phyloP scores from a whole-genome alignment of 257 asterid genomes.

The Craterostigma plantagineum region DNA sequence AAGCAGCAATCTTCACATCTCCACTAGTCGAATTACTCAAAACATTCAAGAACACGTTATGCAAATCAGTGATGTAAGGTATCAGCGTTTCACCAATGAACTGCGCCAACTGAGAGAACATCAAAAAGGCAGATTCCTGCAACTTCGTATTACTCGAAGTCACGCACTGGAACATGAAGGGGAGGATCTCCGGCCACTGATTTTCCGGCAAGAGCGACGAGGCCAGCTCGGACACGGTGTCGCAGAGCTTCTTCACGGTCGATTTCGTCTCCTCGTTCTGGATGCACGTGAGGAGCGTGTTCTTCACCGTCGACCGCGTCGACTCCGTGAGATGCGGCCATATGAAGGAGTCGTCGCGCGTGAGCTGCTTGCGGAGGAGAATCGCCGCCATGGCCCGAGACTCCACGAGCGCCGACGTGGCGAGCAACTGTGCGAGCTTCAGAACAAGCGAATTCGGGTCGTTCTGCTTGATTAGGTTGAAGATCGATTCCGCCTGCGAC shows the following conservation, averaged over 20 bases:
- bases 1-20: slow-evolving; percentile 82
- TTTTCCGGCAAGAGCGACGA: slow-evolving; percentile 70
- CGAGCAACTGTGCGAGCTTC: slow-evolving; percentile 52
- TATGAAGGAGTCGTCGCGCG: slow-evolving; percentile 57
- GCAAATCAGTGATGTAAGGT: slow-evolving; percentile 68
- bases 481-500: slow-evolving; percentile 77
- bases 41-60: slow-evolving; percentile 50
- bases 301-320: slow-evolving; percentile 46
- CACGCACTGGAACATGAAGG: slow-evolving; percentile 88
- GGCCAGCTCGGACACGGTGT: slow-evolving; percentile 78
- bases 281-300: slow-evolving; percentile 31
- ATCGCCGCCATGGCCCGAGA: slow-evolving; percentile 76
- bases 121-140: slow-evolving; percentile 72
- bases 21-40: slow-evolving; percentile 33
- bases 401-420: slow-evolving; percentile 33
- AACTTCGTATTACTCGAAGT: slow-evolving; percentile 42
- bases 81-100: slow-evolving; percentile 52
- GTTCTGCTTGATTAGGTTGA: slow-evolving; percentile 62
- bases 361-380: slow-evolving; percentile 74
- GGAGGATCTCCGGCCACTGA: slow-evolving; percentile 80
- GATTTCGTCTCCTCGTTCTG: slow-evolving; percentile 61
- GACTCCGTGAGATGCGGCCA: slow-evolving; percentile 54
- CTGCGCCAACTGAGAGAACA: slow-evolving; percentile 73
- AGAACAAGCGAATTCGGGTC: slow-evolving; percentile 68
- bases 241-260: slow-evolving; percentile 56